Conservation (phyloP, 2,329 filamentous ascomycete species). For the Achaetomium macrosporum region DNA sequence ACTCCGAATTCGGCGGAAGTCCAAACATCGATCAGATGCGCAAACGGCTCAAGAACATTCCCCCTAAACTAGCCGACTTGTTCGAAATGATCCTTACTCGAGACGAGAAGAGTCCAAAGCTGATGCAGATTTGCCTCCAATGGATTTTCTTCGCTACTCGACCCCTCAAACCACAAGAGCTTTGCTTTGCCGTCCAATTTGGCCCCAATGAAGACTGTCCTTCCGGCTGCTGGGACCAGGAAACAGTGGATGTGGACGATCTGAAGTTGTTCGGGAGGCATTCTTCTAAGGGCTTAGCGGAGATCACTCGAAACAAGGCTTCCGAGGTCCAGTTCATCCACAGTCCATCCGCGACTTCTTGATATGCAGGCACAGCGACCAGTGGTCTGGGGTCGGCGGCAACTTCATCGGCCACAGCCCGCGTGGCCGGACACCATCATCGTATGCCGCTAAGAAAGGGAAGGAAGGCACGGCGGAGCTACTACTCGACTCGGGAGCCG, state of each 20-base stretch:
- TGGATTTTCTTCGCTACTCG: background rate
- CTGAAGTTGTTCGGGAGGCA: background rate
- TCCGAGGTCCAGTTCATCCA: conserved; percentile 47
- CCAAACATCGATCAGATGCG: background rate
- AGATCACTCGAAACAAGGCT: background rate
- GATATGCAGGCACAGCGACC: conserved; percentile 31
- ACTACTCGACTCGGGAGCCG: background rate
- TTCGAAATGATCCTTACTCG: background rate
- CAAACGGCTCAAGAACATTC: background rate
- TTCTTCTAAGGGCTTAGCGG: background rate
- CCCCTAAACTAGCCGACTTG: background rate
- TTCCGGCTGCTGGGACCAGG: background rate
- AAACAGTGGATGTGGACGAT: background rate
- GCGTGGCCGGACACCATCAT: too few species aligned
- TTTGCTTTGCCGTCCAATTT: background rate
- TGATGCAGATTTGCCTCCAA: background rate
- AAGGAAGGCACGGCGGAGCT: background rate
- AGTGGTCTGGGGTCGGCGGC: conserved; percentile 25
- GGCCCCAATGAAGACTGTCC: background rate
- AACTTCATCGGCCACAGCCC: conserved; percentile 31
- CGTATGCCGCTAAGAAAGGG: background rate
- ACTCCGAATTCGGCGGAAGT: background rate
- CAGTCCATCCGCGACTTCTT: conserved; percentile 45
- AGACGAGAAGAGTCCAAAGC: background rate
- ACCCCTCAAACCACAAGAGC: background rate